phyloP scores from a whole-genome alignment of 768 basidiomycete species.

The Daedaleopsis nitida region DNA sequence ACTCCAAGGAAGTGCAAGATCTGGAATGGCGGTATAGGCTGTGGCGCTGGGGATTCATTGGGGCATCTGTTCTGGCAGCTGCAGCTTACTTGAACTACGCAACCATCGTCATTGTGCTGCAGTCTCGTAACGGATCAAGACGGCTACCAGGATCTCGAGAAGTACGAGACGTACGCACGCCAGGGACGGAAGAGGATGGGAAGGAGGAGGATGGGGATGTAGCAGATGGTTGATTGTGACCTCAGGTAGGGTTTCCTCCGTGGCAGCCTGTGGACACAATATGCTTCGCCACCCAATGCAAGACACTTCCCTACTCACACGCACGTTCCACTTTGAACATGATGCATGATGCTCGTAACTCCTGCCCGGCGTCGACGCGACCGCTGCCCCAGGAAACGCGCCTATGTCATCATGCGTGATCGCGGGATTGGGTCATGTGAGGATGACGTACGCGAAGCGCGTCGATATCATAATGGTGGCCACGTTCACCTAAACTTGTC shows the following conservation, averaged over 20 bases:
- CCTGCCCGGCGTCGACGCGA: too few relatives aligned
- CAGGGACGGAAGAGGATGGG: not conserved
- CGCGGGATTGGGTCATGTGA: not conserved
- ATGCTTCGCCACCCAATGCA: not conserved
- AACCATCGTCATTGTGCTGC: constrained; percentile 6
- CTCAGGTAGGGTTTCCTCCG: too few relatives aligned
- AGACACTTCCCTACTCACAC: too few relatives aligned
- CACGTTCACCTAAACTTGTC: not conserved
- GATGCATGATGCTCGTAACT: too few relatives aligned
- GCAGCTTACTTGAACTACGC: constrained; percentile 37
- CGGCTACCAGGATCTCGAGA: not conserved
- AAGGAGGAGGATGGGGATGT: constrained; percentile 16
- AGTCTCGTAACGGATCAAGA: not conserved
- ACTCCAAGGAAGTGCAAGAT: constrained; percentile 24
- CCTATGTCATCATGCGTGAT: not conserved
- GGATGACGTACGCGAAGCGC: constrained; percentile 1
- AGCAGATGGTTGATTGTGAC: not conserved
- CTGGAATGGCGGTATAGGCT: constrained; percentile 47
- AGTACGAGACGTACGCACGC: not conserved
- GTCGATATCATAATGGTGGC: not conserved
- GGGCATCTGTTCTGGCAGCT: constrained; percentile 43
- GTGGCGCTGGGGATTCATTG: constrained; percentile 57
- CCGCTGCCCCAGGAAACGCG: too few relatives aligned
- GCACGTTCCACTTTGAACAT: too few relatives aligned
- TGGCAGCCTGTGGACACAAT: too few relatives aligned